Conservation (phyloP, 2,329 filamentous ascomycete species). For the Monilinia fructicola region DNA sequence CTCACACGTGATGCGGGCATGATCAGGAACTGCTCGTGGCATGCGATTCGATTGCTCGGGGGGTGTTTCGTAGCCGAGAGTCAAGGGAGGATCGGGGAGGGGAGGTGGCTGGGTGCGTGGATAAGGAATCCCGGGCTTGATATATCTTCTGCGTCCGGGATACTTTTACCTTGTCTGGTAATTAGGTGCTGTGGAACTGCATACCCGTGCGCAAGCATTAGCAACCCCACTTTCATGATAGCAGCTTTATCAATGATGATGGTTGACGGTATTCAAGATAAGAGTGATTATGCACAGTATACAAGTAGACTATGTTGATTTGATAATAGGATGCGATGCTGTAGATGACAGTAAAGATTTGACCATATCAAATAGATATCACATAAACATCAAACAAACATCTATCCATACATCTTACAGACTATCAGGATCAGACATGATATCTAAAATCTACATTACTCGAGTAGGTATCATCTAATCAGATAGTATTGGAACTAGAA, state of each 20-base stretch:
- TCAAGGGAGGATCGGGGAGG: neutral
- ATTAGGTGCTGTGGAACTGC: too few relatives aligned
- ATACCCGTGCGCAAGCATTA: neutral
- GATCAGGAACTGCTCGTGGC: neutral
- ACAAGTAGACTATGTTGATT: too few relatives aligned
- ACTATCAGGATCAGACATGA: too few relatives aligned
- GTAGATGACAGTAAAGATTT: neutral
- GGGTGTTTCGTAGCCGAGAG: too few relatives aligned
- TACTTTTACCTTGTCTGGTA: constrained; percentile 8
- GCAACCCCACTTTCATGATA: constrained; percentile 17
- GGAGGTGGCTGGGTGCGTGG: neutral
- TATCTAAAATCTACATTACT: too few relatives aligned
- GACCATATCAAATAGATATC: neutral
- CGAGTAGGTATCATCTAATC: too few relatives aligned
- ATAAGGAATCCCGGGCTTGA: neutral
- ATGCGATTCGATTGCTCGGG: neutral
- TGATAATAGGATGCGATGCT: neutral
- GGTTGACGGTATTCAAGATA: neutral
- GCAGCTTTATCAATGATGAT: constrained; percentile 4
- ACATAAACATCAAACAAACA: neutral
- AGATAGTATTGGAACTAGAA: too few relatives aligned
- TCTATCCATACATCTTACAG: neutral
- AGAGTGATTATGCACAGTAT: too few relatives aligned
- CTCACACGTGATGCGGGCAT: constrained; percentile 20
- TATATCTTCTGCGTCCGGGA: constrained; percentile 4